Evolutionary conservation across 2,329 filamentous ascomycete genomes (phyloP).

Genomic region (Penicillium sp.): DNA sequence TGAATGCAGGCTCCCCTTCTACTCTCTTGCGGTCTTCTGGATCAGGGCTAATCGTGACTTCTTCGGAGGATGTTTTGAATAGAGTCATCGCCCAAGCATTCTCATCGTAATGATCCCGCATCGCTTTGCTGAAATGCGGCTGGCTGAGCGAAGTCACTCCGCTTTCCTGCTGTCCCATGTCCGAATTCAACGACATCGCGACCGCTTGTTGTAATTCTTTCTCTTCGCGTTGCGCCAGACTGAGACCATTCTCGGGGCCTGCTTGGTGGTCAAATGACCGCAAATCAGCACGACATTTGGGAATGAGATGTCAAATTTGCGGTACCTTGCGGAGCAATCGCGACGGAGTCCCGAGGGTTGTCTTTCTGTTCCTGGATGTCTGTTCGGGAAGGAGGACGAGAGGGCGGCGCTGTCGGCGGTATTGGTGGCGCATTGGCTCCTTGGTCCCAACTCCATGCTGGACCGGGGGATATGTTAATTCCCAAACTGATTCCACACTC

Average conservation of each 20-base stretch:
- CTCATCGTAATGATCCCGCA: slow-evolving; percentile 52
- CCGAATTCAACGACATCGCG: slow-evolving; percentile 45
- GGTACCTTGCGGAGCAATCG: slow-evolving; percentile 29
- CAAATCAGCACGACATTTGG: slow-evolving; percentile 17
- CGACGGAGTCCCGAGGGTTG: slow-evolving; percentile 23
- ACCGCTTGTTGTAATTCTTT: slow-evolving; percentile 46
- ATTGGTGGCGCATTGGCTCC: slow-evolving; percentile 35
- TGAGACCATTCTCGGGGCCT: slow-evolving; percentile 32
- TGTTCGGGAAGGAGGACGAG: slow-evolving; percentile 47
- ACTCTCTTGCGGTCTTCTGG: slow-evolving; percentile 49
- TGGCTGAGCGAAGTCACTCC: slow-evolving; percentile 46
- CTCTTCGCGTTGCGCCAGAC: slow-evolving; percentile 44
- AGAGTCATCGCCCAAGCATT: slow-evolving; percentile 55
- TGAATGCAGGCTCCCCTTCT: slow-evolving; percentile 52
- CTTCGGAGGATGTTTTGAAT: slow-evolving; percentile 46
- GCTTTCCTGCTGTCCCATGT: slow-evolving; percentile 51
- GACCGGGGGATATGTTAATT: slow-evolving; percentile 5
- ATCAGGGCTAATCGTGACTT: slow-evolving; percentile 54
- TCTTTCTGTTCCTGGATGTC: slow-evolving; percentile 28
- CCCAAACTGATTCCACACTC: background rate
- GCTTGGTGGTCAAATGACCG: slow-evolving; percentile 10
- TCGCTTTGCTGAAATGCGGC: slow-evolving; percentile 54
- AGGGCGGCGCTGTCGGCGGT: slow-evolving; percentile 40
- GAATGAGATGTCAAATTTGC: slow-evolving; percentile 19
- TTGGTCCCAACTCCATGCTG: slow-evolving; percentile 41